Base-by-base conservation (phyloP, 2,329 filamentous ascomycete genomes). In the Coniochaeta ligniaria region DNA sequence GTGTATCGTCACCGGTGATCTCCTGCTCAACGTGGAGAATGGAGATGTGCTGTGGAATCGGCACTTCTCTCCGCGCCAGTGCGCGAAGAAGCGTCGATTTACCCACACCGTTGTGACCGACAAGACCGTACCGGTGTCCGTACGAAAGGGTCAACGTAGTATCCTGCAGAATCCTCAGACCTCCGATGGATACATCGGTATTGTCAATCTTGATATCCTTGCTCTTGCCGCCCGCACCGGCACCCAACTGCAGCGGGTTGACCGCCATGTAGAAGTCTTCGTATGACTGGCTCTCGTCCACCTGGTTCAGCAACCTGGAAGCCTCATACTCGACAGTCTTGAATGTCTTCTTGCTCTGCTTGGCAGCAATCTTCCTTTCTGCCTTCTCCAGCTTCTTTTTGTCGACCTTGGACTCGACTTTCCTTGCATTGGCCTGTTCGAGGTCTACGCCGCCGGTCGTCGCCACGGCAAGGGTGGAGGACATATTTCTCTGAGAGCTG, bases 261-360 rank as follows among this genome's bases (percentile, higher is more conserved):
- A 99, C 95, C 59, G 92, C 89, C 95, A 99, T 98, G 84, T 96
- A 99, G 78, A 99, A 98, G 74, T 99, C 95, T 76, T 99, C 95
- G 73, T 99, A 99, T 45, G 92, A 96, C 80, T 96, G 89, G 14
- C 93, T 81, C 69, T 88, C 85, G 69, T 94, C 89, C 4, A 91
- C 83, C 75, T 91, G 85, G 71, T 96, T 89, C 66, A 99, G 86
- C 66, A 99, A 81, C 66, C 87, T 88, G 14, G 95, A 98, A 0
- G 95, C 91, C 78, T 99, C 95, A 74, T 99, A 99, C 76, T 97
- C 91, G 67, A 99, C 95, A 60, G 89, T 96, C 83, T 98, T 98
- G 88, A 95, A 97, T 38, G 88, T 86, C 80, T 99, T 99, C 82
- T 96, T 96, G 78, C 92, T 95, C 79, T 98, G 95, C 80, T 99